Evolutionary conservation across 176 grass and related monocot species (phyloP).

Genomic region (Olyra latifolia): DNA sequence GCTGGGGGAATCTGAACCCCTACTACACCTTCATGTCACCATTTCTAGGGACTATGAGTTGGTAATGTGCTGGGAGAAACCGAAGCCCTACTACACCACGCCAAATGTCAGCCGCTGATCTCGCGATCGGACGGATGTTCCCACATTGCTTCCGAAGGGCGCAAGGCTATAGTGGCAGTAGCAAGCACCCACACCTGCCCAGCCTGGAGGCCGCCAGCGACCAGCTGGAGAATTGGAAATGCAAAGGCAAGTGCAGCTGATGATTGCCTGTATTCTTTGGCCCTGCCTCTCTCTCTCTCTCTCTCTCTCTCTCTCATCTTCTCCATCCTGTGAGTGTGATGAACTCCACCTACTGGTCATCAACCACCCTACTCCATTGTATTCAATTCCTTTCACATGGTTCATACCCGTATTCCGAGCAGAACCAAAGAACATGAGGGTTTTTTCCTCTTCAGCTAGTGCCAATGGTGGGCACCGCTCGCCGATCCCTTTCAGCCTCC

Average conservation of each 20-base stretch:
- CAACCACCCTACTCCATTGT: slow-evolving; percentile 43
- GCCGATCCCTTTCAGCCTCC: slow-evolving; percentile 12
- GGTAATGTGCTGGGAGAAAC: neutral
- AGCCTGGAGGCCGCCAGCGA: slow-evolving; percentile 33
- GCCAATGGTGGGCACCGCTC: slow-evolving; percentile 27
- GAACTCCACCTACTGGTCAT: slow-evolving; percentile 41
- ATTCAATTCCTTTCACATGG: slow-evolving; percentile 62
- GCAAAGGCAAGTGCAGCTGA: slow-evolving; percentile 41
- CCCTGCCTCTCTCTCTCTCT: neutral
- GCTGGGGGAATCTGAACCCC: too few relatives aligned
- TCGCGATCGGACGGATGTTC: slow-evolving; percentile 12
- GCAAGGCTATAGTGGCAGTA: neutral
- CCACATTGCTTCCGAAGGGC: slow-evolving; percentile 24
- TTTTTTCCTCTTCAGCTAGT: neutral
- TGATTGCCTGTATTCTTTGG: slow-evolving; percentile 43
- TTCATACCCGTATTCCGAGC: slow-evolving; percentile 27
- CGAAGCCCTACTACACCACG: neutral
- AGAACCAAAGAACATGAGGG: slow-evolving; percentile 24
- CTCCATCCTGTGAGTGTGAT: slow-evolving; percentile 21
- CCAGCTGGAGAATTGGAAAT: slow-evolving; percentile 38
- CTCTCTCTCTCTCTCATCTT: neutral
- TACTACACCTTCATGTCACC: neutral
- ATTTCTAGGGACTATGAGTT: neutral
- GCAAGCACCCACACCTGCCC: neutral
- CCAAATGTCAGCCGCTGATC: neutral